phyloP scores from a whole-genome alignment of 129 eudicot species.

The Oenanthe sinensis region DNA sequence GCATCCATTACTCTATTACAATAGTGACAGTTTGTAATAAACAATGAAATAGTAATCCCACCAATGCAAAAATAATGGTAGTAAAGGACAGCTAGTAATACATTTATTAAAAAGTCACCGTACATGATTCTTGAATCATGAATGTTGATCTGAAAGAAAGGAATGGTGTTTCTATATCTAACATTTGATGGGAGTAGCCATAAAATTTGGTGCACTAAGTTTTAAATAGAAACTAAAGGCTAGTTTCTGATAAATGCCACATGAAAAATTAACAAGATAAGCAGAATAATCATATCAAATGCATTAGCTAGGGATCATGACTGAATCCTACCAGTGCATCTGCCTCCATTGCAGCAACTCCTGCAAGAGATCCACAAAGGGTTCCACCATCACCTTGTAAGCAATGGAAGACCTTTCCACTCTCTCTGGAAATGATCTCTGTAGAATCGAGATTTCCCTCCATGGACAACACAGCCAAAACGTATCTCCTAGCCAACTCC shows the following conservation, averaged over 20 bases:
- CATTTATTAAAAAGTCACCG: not conserved
- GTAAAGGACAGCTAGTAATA: not conserved
- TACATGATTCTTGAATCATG: not conserved
- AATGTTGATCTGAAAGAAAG: not conserved
- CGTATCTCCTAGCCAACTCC: constrained; percentile 72
- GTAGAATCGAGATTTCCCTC: constrained; percentile 75
- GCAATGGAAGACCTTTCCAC: constrained; percentile 72
- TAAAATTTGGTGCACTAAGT: not conserved
- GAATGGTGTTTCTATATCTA: not conserved
- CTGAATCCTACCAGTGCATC: constrained; percentile 78
- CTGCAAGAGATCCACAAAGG: constrained; percentile 81
- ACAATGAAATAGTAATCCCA: not conserved
- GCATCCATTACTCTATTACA: constrained; percentile 3
- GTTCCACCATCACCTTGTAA: constrained; percentile 88
- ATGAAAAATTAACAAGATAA: not conserved
- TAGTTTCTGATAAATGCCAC: not conserved
- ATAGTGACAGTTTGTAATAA: not conserved
- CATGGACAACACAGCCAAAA: constrained; percentile 52
- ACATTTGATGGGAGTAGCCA: not conserved
- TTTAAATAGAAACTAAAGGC: not conserved
- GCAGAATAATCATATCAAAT: not conserved
- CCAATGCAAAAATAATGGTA: not conserved
- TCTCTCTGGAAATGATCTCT: constrained; percentile 31
- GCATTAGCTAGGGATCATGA: constrained; percentile 7
- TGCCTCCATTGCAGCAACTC: constrained; percentile 87